Evolutionary conservation across 2,329 filamentous ascomycete genomes (phyloP).

Genomic region (Nakataea oryzae): DNA sequence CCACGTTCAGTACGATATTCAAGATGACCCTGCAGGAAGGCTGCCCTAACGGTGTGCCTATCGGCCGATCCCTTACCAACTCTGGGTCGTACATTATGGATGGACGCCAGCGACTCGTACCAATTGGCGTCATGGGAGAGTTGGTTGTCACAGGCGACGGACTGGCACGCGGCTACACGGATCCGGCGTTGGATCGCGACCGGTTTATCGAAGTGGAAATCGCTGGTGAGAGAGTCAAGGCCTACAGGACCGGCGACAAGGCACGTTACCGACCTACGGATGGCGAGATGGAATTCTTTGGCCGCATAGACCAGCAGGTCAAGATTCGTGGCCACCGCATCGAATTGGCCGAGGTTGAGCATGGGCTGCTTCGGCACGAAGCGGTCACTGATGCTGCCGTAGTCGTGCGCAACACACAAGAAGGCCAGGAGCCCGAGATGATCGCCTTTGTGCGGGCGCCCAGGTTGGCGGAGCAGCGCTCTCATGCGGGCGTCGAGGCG

Average conservation of each 20-base stretch:
- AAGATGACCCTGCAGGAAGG: not conserved
- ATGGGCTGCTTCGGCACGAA: not conserved
- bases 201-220: not conserved
- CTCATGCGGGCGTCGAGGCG: not conserved
- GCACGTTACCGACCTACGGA: not conserved
- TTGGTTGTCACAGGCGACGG: constrained; percentile 28
- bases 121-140: constrained; percentile 26
- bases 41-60: constrained; percentile 1
- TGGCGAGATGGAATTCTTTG: constrained; percentile 8
- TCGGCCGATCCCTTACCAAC: not conserved
- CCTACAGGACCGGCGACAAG: constrained; percentile 7
- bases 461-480: not conserved
- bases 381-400: not conserved
- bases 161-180: constrained; percentile 26
- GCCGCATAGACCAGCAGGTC: constrained; percentile 8
- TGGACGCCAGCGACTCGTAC: constrained; percentile 14
- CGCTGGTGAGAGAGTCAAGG: not conserved
- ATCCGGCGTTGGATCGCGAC: not conserved
- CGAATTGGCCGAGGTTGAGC: constrained; percentile 8
- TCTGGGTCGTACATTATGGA: constrained; percentile 28
- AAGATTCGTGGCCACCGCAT: constrained; percentile 10
- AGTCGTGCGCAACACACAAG: not conserved
- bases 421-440: not conserved
- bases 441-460: not conserved
- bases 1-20: constrained; percentile 3